phyloP scores from a whole-genome alignment of 2,329 filamentous ascomycete species.

The Tolypocladium inflatum region DNA sequence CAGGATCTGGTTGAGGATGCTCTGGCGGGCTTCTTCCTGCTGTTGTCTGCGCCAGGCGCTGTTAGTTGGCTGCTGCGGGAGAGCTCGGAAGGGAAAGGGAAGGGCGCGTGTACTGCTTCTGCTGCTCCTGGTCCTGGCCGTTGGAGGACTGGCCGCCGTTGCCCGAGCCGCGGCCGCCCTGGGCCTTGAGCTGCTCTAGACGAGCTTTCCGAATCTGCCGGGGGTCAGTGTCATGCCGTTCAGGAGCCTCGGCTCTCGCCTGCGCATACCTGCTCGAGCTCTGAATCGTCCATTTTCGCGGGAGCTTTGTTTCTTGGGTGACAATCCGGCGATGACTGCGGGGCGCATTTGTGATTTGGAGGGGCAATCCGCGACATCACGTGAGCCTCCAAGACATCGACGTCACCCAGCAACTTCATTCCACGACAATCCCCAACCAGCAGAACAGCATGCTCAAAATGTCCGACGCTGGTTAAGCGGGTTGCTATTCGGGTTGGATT shows the following conservation, averaged over 20 bases:
- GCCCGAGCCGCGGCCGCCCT: conserved; percentile 40
- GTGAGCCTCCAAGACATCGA: conserved; percentile 3
- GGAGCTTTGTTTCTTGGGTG: conserved; percentile 4
- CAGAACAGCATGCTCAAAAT: no score
- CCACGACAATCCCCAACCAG: no score
- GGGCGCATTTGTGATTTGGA: conserved; percentile 4
- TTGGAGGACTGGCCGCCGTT: conserved; percentile 27
- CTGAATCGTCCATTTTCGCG: conserved; percentile 33
- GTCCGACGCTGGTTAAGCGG: no score
- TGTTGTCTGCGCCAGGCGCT: conserved; percentile 26
- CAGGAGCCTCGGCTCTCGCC: background rate
- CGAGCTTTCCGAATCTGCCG: conserved; percentile 79
- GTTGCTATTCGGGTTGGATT: no score
- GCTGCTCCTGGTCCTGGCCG: conserved; percentile 48
- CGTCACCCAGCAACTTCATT: background rate
- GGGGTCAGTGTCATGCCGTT: background rate
- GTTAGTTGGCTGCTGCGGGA: background rate
- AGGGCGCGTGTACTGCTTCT: conserved; percentile 32
- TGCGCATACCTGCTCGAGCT: conserved; percentile 28
- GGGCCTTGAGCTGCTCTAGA: conserved; percentile 82
- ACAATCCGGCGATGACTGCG: conserved; percentile 1
- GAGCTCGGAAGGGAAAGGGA: background rate
- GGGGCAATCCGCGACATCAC: conserved; percentile 9
- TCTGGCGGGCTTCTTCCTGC: conserved; percentile 60
- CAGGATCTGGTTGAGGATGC: conserved; percentile 85